phyloP scores from a whole-genome alignment of 73 alveolate genomes.

The Stentor coeruleus region DNA sequence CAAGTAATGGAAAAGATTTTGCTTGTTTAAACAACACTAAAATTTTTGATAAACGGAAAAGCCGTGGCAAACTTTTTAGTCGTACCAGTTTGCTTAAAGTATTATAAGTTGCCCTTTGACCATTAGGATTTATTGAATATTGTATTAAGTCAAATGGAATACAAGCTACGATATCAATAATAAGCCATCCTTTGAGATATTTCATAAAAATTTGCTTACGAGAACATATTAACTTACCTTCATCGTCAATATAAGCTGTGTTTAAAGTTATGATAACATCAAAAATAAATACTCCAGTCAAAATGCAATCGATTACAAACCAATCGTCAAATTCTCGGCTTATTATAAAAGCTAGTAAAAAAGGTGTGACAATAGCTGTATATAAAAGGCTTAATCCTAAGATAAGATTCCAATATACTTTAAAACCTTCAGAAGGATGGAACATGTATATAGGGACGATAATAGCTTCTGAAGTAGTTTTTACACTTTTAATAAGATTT shows the following conservation, averaged over 20 bases:
- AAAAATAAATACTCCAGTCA: conserved; percentile 37
- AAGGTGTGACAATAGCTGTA: conserved; percentile 64
- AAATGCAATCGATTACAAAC: conserved; percentile 33
- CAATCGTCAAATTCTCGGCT: conserved; percentile 21
- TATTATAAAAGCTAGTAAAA: conserved; percentile 45
- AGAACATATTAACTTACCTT: conserved; percentile 28
- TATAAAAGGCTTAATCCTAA: conserved; percentile 42
- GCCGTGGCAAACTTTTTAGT: conserved; percentile 43
- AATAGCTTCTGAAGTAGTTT: neutral
- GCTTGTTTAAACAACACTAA: neutral
- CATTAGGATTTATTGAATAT: neutral
- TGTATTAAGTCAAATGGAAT: neutral
- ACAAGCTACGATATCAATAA: conserved; percentile 36
- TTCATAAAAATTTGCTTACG: conserved; percentile 30
- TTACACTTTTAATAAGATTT: too few species aligned
- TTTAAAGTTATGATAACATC: conserved; percentile 42
- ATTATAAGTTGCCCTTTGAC: neutral
- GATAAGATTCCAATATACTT: conserved; percentile 47
- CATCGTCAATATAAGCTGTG: conserved; percentile 41
- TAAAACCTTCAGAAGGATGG: conserved; percentile 64
- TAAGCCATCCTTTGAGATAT: conserved; percentile 51
- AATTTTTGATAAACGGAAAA: conserved; percentile 50
- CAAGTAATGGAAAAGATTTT: neutral
- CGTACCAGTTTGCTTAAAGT: conserved; percentile 48
- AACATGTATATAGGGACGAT: conserved; percentile 29